Base-by-base conservation (phyloP, 768 basidiomycete genomes). In the Hortiboletus flavorubellus region DNA sequence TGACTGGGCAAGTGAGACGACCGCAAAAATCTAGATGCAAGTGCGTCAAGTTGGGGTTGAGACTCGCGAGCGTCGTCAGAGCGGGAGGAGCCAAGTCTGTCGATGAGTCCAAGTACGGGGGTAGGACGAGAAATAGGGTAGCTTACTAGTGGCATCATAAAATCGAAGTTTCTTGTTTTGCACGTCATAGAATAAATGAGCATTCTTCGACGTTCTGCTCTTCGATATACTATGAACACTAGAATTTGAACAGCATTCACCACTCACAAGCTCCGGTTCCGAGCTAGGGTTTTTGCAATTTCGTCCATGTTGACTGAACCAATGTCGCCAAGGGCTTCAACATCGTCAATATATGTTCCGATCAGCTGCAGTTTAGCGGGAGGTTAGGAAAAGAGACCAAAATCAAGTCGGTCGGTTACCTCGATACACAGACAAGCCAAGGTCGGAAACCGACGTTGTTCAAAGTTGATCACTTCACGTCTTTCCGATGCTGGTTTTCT, bases 91-190 rank as follows among this genome's bases (percentile, higher is more conserved):
- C 69, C 30, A 99, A 79, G 38, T 85, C 93, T 96, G 53, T 3
- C n/a, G 46, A 41, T 30, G 16, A 39, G 39, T 2, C 6, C 64
- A 16, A 66, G 33, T 1, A 48, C 46, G 21, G 9, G 39, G 16
- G n/a, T 2, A 46, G 35, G 11, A 16, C 39, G 15, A 35, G 43
- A 33, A 21, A 41, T 2, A 53, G 12, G 41, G 8, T 16, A n/a
- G 73, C 89, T 60, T 68, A 96, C 93, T 87, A 0, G 96, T 97
- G 40, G 86, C 89, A 72, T 99, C 97, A 64, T 91, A 95, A 38
- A 99, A 72, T 0, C 79, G 82, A 34, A 99, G 75, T 9, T 73
- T 78, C 4, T 78, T 77, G 59, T 93, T 88, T 23, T 80, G 72
- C 2, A 82, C 74, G 54, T 86, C 86, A 65, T 97, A 95, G 73